phyloP scores from a whole-genome alignment of 2,329 filamentous ascomycete species.

The Ophiognomonia clavigignenti-juglandacearum region DNA sequence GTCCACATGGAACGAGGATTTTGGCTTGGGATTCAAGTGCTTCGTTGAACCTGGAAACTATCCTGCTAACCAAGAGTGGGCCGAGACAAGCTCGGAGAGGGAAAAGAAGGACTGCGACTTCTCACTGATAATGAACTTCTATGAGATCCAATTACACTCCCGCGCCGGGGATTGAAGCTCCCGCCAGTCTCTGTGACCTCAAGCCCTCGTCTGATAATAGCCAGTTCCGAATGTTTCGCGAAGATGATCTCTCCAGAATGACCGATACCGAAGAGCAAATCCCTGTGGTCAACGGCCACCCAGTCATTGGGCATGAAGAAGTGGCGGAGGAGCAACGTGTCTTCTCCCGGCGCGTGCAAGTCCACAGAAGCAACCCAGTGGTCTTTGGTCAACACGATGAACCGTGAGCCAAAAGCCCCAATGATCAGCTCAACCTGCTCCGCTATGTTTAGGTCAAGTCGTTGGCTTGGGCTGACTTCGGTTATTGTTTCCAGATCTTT shows the following conservation, averaged over 20 bases:
- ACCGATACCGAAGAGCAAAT: conserved; percentile 12
- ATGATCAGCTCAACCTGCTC: conserved; percentile 67
- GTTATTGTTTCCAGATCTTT: not conserved
- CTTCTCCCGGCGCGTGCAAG: not conserved
- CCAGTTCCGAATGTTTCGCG: conserved; percentile 14
- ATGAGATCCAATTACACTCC: not conserved
- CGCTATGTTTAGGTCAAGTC: not conserved
- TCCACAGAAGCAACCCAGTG: conserved; percentile 9
- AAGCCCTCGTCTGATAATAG: conserved; percentile 18
- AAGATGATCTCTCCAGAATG: conserved; percentile 16
- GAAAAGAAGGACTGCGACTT: not conserved
- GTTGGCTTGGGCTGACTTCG: not conserved
- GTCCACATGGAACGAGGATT: too few relatives aligned
- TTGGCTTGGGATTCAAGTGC: too few relatives aligned
- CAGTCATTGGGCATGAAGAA: conserved; percentile 23
- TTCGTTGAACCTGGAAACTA: too few relatives aligned
- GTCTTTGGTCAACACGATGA: conserved; percentile 11
- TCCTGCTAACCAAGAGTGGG: not conserved
- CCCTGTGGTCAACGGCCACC: conserved; percentile 9
- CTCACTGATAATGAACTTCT: not conserved
- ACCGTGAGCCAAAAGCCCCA: conserved; percentile 53
- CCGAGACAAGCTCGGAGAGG: not conserved
- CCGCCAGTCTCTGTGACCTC: conserved; percentile 17
- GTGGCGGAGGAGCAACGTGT: conserved; percentile 9
- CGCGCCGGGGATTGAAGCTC: conserved; percentile 13